Percentiles rank a stretch among this genome's conserved stretches.
These are phyloP conservation scores for Kodamaea sagamina DNA, from an alignment of 805 yeast genomes.

Conservation along the genomic window DNA sequence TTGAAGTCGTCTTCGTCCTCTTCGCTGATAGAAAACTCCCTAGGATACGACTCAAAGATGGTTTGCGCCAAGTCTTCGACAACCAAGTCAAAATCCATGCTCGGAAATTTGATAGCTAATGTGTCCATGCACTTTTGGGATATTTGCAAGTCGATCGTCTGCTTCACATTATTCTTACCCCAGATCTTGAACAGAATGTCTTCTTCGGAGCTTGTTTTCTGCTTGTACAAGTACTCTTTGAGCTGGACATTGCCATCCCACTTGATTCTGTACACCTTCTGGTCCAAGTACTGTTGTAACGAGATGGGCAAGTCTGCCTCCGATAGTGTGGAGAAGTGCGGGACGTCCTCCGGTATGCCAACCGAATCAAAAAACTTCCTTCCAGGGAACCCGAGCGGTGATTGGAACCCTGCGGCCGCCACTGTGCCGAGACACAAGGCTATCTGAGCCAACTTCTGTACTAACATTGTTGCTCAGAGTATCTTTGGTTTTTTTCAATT, in stretches of 20 bases:
- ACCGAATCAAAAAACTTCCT: background rate
- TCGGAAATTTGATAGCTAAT: slow-evolving; percentile 25
- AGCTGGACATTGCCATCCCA: slow-evolving; percentile 25
- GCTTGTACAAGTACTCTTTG: slow-evolving; percentile 21
- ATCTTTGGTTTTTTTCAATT: background rate
- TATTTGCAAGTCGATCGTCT: slow-evolving; percentile 50
- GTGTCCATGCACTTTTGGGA: slow-evolving; percentile 20
- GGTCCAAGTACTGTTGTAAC: slow-evolving; percentile 41
- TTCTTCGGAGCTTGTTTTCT: too few relatives aligned
- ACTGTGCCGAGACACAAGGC: slow-evolving; percentile 4
- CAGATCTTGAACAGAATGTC: slow-evolving; percentile 39
- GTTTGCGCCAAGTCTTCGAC: slow-evolving; percentile 60
- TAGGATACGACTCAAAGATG: slow-evolving; percentile 57
- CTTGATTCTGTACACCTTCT: slow-evolving; percentile 48
- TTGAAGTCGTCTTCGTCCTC: background rate
- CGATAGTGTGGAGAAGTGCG: slow-evolving; percentile 35
- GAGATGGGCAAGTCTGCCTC: slow-evolving; percentile 39
- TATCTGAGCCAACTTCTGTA: background rate
- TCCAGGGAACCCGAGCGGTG: slow-evolving; percentile 6
- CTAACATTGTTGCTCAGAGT: background rate
- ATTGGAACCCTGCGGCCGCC: slow-evolving; percentile 7
- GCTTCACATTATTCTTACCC: slow-evolving; percentile 44
- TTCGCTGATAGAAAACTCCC: slow-evolving; percentile 12
- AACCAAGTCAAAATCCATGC: slow-evolving; percentile 39
- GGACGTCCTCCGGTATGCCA: background rate